Evolutionary conservation across 1,139 yeast species (phyloP), one percentile per base, ranked within the genome.

Genomic region (Scheffersomyces insectosa): DNA sequence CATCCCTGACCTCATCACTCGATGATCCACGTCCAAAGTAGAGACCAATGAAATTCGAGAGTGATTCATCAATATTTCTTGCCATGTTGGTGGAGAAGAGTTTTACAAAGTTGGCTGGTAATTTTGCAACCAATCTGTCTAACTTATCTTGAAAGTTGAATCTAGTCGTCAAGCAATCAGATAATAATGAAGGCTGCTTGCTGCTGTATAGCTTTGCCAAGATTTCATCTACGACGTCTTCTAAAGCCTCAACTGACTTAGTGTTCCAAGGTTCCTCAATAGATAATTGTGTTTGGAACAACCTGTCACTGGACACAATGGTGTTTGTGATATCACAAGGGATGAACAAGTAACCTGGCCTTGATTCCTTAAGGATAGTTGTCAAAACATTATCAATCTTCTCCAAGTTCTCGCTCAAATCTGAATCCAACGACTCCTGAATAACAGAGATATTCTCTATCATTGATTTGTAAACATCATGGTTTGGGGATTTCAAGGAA

Each of bases 261-360:
- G 34, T 7, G 9, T n/a, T 31, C 34, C 15, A 14, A 14, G 15
- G 23, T 4, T 14, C 20, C 14, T 31, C 34, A 8, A 31, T 11
- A 45, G 61, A 42, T 55, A 66, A 53, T 33, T 69, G 55, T 53
- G 45, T 39, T 31, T 48, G 39, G 12, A 39, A 43, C 46, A 23
- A 43, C 48, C 41, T 66, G 62, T 43, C 70, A 60, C 5, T 57
- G 16, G 78, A 69, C 12, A 87, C 81, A 36, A 66, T 51, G 36
- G 68, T 55, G 53, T 79, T 79, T 8, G 83, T 81, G 55, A 86
- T 64, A 57, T 88, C 91, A 35, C 78, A 70, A 2, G 97, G 97
- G 36, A 89, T 62, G 58, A 80, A 87, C 45, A 89, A 65, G 58
- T 85, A 88, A 6, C 95, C 96, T 1, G 97, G 97, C 58, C 85